These are phyloP conservation scores for Microdochium bolleyi DNA, from an alignment of 2,329 filamentous ascomycete genomes.

Conservation along the genomic window DNA sequence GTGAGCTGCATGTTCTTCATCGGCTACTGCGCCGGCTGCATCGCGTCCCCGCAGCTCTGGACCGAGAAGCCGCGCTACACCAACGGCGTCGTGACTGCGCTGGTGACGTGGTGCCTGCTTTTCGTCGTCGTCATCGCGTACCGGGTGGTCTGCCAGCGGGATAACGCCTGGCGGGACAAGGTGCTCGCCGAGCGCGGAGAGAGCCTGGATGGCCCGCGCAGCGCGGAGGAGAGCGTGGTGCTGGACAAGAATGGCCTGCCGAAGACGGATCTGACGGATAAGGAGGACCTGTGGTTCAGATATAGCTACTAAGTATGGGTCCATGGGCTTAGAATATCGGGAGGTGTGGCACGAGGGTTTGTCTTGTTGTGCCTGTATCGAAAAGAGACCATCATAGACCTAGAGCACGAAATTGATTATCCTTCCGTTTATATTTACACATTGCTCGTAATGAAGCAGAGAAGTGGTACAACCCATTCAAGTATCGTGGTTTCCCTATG, in stretches of 20 bases:
- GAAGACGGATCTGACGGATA: slow-evolving; percentile 23
- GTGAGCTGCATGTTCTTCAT: slow-evolving; percentile 41
- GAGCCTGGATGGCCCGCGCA: background rate
- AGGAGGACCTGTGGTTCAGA: slow-evolving; percentile 22
- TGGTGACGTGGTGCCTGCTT: slow-evolving; percentile 33
- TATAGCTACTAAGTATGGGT: slow-evolving; percentile 13
- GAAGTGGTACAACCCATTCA: too few relatives aligned
- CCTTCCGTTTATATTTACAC: too few relatives aligned
- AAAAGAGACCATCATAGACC: too few relatives aligned
- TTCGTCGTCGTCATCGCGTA: slow-evolving; percentile 23
- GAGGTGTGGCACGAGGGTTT: too few relatives aligned
- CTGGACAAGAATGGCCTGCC: slow-evolving; percentile 15
- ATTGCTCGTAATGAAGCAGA: too few relatives aligned
- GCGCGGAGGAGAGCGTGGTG: slow-evolving; percentile 5
- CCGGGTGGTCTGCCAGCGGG: slow-evolving; percentile 21
- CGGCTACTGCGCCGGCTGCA: slow-evolving; percentile 37
- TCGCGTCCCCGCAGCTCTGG: slow-evolving; percentile 40
- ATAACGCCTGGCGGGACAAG: slow-evolving; percentile 22
- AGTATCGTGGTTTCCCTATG: too few relatives aligned
- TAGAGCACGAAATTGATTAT: too few relatives aligned
- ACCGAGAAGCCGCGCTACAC: slow-evolving; percentile 32
- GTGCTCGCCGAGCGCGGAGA: background rate
- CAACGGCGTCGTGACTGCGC: slow-evolving; percentile 34
- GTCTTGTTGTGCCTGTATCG: too few relatives aligned
- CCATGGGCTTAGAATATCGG: too few relatives aligned